Evolutionary conservation across 2,329 filamentous ascomycete species (phyloP), one percentile per base, ranked within the genome.

Genomic region (Aphanoascus verrucosus): DNA sequence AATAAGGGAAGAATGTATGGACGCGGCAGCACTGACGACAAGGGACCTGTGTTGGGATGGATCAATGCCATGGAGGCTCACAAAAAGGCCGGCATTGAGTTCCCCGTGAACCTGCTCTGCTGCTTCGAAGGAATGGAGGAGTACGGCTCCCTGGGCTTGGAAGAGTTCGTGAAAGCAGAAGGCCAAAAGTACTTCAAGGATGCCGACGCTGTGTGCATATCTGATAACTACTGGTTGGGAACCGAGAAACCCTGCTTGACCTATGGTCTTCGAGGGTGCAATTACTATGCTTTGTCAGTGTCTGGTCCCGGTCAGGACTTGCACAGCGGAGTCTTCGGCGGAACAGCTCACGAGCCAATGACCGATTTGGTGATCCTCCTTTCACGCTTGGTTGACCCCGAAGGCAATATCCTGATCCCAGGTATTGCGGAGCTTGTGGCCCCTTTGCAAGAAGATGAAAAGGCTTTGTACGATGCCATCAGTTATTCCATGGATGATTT

Each of bases 111-210:
- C 75, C 78, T 98, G 60, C 81, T 98, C 59, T 97, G 96, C 88
- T 98, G 93, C 77, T 97, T 98, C 63, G 93, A 98, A 77, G 93
- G 93, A 47, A 98, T 98, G 93, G 93, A 98, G 74, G 93, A 98
- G 75, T 95, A 94, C 69, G 93, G 93, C 49, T 96, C 90, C 0
- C 91, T 97, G 69, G 93, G 93, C 37, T 79, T 98, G 53, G 93
- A 98, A 65, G 91, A 95, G 62, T 86, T 97, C 61, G 96, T 98
- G 72, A 79, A 86, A 61, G 84, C 81, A 45, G 93, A 98, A 74
- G 89, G 86, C 60, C 88, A 94, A 74, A 86, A 87, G 64, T 97
- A 84, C 77, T 98, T 98, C 76, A 88, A 88, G 65, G 91, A 96
- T 64, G 83, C 89, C 35, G 93, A 98, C 61, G 93, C 90, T 5